Conservation (phyloP, 306 rosid species). For the Fragaria vesca region DNA sequence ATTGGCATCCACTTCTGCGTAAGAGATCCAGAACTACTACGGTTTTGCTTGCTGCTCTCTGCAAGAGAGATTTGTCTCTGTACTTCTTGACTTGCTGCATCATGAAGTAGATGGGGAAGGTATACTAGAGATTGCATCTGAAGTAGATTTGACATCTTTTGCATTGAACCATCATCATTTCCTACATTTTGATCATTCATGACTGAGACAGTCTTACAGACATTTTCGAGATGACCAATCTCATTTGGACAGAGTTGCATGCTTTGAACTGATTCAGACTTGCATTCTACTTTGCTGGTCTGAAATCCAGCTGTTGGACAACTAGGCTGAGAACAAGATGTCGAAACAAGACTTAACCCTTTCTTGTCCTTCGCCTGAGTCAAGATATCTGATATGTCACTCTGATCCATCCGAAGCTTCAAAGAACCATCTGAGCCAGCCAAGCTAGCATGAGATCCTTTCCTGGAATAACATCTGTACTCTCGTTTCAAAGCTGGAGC, state of each 20-base stretch:
- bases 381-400: slow-evolving; percentile 31
- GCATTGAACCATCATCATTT: slow-evolving; percentile 34
- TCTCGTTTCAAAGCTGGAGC: slow-evolving; percentile 43
- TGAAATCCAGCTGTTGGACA: slow-evolving; percentile 23
- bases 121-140: slow-evolving; percentile 38
- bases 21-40: slow-evolving; percentile 40
- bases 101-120: slow-evolving; percentile 41
- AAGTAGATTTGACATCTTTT: slow-evolving; percentile 31
- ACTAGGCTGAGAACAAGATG: slow-evolving; percentile 33
- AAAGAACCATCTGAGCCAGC: slow-evolving; percentile 37
- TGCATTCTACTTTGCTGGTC: slow-evolving; percentile 31
- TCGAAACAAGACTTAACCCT: slow-evolving; percentile 30
- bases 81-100: slow-evolving; percentile 36
- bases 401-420: slow-evolving; percentile 34
- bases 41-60: slow-evolving; percentile 43
- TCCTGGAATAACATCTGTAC: slow-evolving; percentile 39
- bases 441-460: slow-evolving; percentile 38
- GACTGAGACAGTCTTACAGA: slow-evolving; percentile 23
- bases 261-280: slow-evolving; percentile 39
- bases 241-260: slow-evolving; percentile 35
- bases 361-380: slow-evolving; percentile 36
- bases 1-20: slow-evolving; percentile 76
- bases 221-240: slow-evolving; percentile 28
- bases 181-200: slow-evolving; percentile 30
- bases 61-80: slow-evolving; percentile 42